phyloP scores from a whole-genome alignment of 768 basidiomycete genomes.

The Lactarius evosmus region DNA sequence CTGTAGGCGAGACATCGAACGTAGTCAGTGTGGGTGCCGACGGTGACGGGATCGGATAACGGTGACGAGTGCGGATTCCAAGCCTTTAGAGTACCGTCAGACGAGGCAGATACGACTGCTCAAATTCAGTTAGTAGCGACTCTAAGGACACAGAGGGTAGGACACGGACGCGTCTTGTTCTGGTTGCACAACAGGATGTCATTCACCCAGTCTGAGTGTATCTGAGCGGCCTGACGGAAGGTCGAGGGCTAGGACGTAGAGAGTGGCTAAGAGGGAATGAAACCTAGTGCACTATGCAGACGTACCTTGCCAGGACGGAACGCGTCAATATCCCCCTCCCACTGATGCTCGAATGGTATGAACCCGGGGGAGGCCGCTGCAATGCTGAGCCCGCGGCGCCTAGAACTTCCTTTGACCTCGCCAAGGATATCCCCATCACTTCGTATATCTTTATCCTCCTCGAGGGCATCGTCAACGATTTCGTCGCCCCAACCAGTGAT shows the following conservation, averaged over 20 bases:
- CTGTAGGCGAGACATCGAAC: conserved; percentile 76
- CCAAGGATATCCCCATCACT: conserved; percentile 77
- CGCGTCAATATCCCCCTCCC: conserved; percentile 68
- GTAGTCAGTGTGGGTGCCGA: conserved; percentile 83
- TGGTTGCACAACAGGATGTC: conserved; percentile 89
- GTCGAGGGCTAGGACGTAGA: conserved; percentile 43
- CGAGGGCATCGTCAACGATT: conserved; percentile 58
- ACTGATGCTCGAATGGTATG: conserved; percentile 66
- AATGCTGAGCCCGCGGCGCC: conserved; percentile 36
- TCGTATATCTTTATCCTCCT: conserved; percentile 56
- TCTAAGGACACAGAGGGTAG: background rate
- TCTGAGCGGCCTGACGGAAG: conserved; percentile 87
- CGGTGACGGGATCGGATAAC: conserved; percentile 56
- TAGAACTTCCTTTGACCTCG: conserved; percentile 51
- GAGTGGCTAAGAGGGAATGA: background rate
- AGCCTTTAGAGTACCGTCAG: conserved; percentile 90
- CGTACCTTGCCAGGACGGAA: conserved; percentile 51
- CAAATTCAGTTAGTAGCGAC: background rate
- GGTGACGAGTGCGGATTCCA: conserved; percentile 80
- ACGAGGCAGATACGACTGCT: conserved; percentile 86
- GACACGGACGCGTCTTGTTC: conserved; percentile 73
- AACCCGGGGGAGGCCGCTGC: conserved; percentile 29
- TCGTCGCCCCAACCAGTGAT: conserved; percentile 85
- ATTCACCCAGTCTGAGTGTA: conserved; percentile 95
- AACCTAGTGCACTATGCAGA: conserved; percentile 16